These are phyloP conservation scores for Talaromyces funiculosus DNA, from an alignment of 2,329 filamentous ascomycete genomes.

Conservation along the genomic window DNA sequence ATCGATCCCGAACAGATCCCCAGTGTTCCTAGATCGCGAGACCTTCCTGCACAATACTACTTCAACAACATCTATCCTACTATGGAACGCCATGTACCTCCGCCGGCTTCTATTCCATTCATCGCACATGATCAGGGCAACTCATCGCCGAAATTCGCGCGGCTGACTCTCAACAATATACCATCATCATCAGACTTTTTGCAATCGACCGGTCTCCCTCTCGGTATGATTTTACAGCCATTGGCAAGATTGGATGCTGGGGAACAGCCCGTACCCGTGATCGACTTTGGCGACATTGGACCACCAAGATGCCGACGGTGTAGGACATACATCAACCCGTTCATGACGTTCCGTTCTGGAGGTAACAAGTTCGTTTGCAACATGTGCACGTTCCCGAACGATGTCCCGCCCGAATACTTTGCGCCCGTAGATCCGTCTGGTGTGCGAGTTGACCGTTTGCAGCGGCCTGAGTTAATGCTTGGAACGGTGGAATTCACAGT, in stretches of 20 bases:
- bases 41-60: slow-evolving; percentile 76
- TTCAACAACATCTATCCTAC: slow-evolving; percentile 86
- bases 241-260: slow-evolving; percentile 76
- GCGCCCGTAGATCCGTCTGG: slow-evolving; percentile 83
- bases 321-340: slow-evolving; percentile 95
- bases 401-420: slow-evolving; percentile 88
- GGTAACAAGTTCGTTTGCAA: slow-evolving; percentile 98
- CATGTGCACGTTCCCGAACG: slow-evolving; percentile 95
- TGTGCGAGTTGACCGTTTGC: slow-evolving; percentile 77
- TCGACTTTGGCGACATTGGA: slow-evolving; percentile 89
- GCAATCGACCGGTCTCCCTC: slow-evolving; percentile 70
- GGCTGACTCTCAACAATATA: slow-evolving; percentile 89
- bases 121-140: slow-evolving; percentile 96
- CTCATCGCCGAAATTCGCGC: slow-evolving; percentile 86
- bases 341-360: slow-evolving; percentile 93
- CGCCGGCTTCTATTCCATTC: slow-evolving; percentile 80
- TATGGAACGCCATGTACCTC: slow-evolving; percentile 88
- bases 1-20: slow-evolving; percentile 91
- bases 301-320: slow-evolving; percentile 90
- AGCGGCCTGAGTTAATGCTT: slow-evolving; percentile 80
- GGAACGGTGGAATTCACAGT: slow-evolving; percentile 96
- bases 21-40: slow-evolving; percentile 79
- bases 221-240: slow-evolving; percentile 85
- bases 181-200: slow-evolving; percentile 76
- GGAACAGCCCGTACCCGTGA: slow-evolving; percentile 79